A percentile compares a stretch with the other conserved stretches of the same genome.
Evolutionary conservation across 352 stramenopile species (phyloP).

Genomic region (Bremia lactucae): DNA sequence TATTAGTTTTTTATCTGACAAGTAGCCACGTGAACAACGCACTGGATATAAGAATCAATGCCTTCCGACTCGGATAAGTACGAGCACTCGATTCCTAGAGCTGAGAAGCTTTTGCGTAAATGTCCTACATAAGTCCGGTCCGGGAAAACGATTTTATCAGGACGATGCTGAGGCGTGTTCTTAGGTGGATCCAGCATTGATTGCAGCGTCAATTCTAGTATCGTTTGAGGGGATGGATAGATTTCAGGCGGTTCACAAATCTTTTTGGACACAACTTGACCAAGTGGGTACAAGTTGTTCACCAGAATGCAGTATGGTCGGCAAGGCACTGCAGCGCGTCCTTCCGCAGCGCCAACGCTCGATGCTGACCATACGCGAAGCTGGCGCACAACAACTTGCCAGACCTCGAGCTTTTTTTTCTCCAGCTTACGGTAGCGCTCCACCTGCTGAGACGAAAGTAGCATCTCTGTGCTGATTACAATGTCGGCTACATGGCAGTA

Average conservation of each 20-base stretch:
- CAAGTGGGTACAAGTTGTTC: constrained; percentile 80
- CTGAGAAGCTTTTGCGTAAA: constrained; percentile 63
- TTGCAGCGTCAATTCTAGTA: constrained; percentile 63
- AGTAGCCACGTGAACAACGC: constrained; percentile 10
- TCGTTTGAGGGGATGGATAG: constrained; percentile 55
- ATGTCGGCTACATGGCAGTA: constrained; percentile 48
- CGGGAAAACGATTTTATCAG: constrained; percentile 80
- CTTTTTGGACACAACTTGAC: constrained; percentile 80
- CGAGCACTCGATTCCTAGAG: constrained; percentile 74
- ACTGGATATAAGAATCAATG: constrained; percentile 79
- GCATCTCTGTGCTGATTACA: constrained; percentile 62
- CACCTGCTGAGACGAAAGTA: constrained; percentile 44
- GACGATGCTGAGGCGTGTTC: constrained; percentile 63
- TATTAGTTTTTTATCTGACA: neutral
- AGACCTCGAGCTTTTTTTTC: constrained; percentile 75
- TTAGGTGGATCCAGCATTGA: constrained; percentile 69
- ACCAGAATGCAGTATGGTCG: constrained; percentile 79
- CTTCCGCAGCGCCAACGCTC: constrained; percentile 41
- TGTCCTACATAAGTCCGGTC: constrained; percentile 69
- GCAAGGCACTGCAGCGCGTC: constrained; percentile 51
- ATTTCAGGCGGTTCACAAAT: constrained; percentile 74
- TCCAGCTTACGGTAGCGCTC: constrained; percentile 64
- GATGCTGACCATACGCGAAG: constrained; percentile 82
- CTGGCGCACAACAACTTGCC: constrained; percentile 80
- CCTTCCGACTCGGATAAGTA: constrained; percentile 79